Evolutionary conservation across 495 filamentous ascomycete species (phyloP), one percentile per base, ranked within the genome.

Genomic region (Penicillium mononematosum): DNA sequence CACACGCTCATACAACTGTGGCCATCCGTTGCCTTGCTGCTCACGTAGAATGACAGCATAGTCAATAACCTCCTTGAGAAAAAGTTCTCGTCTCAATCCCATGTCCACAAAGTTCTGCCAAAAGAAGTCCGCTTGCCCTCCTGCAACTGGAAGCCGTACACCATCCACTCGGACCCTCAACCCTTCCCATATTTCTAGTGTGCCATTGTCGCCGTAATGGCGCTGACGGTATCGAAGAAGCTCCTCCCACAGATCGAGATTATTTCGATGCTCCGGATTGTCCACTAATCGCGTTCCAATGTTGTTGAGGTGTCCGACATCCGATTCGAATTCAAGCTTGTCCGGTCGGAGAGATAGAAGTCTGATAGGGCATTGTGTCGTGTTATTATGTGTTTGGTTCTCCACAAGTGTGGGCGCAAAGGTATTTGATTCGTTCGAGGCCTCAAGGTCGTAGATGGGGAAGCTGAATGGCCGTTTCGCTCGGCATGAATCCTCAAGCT

Each of bases 221-320:
- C 86, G 80, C 58, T 82, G 77, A 36, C 83, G 76, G 60, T 83
- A 86, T 32, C 80, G 75, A 19, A 92, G 71, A 24, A 90, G 71
- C 56, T 84, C 81, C 16, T 80, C 74, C 88, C 88, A 92, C 11
- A 90, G 72, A 14, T 72, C 65, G 52, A 85, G 77, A 62, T 92
- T 80, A 20, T 74, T 58, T 29, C 57, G 61, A 49, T 81, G 67
- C 25, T 72, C 65, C 5, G 75, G 71, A 10, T 74, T 60, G 63
- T 90, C 85, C 14, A 90, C 78, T 36, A 88, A 65, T 34, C 80
- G 72, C 20, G 65, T 57, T 52, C 70, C 60, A 31, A 71, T 53
- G n/a, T 64, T 65, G 60, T 70, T 43, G 27, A 60, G 64, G 53
- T 76, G 71, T 17, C 72, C 72, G 53, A 84, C 67, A 58, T 84